A percentile compares a stretch with the other conserved stretches of the same genome.
phyloP scores from a whole-genome alignment of 805 yeast species.

The Priceomyces melissophilus region DNA sequence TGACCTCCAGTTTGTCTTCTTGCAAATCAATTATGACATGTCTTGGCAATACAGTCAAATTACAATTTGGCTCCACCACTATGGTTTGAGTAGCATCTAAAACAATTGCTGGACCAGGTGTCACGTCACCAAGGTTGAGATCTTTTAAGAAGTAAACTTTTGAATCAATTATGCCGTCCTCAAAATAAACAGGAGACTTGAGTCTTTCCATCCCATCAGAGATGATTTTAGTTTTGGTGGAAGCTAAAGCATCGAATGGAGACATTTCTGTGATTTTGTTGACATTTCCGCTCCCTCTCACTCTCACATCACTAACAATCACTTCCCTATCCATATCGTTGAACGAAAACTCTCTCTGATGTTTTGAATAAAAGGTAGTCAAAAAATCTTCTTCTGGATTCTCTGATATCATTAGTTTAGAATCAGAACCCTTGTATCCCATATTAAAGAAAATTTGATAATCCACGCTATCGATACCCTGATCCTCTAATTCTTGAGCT shows the following conservation, averaged over 20 bases:
- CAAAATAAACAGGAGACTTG: slow-evolving; percentile 27
- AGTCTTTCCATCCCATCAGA: slow-evolving; percentile 49
- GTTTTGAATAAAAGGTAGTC: slow-evolving; percentile 4
- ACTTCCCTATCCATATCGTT: too few relatives aligned
- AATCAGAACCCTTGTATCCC: slow-evolving; percentile 79
- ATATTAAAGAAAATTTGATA: slow-evolving; percentile 62
- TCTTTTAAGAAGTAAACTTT: slow-evolving; percentile 50
- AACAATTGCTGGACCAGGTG: slow-evolving; percentile 72
- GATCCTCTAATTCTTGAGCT: slow-evolving; percentile 8
- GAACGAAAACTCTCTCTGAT: slow-evolving; percentile 11
- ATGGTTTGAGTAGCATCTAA: slow-evolving; percentile 53
- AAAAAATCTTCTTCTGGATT: slow-evolving; percentile 5
- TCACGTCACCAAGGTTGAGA: slow-evolving; percentile 47
- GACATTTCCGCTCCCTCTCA: slow-evolving; percentile 13
- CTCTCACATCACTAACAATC: slow-evolving; percentile 9
- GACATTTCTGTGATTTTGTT: slow-evolving; percentile 9
- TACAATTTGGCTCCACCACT: slow-evolving; percentile 59
- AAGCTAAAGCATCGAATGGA: slow-evolving; percentile 23
- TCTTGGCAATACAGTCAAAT: slow-evolving; percentile 54
- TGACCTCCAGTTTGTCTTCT: background rate
- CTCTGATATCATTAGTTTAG: slow-evolving; percentile 60
- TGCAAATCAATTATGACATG: slow-evolving; percentile 28
- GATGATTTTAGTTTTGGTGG: background rate
- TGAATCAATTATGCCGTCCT: slow-evolving; percentile 40
- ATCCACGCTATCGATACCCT: slow-evolving; percentile 8